phyloP scores from a whole-genome alignment of 345 rosid species.

The Eucalyptus erythrocorys region DNA sequence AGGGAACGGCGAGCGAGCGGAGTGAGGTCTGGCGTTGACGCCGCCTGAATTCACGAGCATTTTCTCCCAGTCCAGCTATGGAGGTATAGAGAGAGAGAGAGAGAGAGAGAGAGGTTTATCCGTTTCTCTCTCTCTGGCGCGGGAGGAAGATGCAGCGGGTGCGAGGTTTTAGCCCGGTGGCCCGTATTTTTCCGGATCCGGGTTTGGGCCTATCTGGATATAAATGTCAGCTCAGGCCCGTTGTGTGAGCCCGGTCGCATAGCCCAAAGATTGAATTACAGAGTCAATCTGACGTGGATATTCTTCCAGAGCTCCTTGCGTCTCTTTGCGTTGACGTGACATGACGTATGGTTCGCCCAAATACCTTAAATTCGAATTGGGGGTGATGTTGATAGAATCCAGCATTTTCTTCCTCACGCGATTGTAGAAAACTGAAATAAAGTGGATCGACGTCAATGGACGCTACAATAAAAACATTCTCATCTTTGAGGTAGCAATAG shows the following conservation, averaged over 20 bases:
- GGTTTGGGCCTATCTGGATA: not conserved
- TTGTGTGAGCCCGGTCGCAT: not conserved
- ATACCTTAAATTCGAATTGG: not conserved
- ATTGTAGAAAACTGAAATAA: not conserved
- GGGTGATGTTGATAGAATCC: not conserved
- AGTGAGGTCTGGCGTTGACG: not conserved
- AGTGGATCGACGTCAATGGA: not conserved
- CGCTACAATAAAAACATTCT: not conserved
- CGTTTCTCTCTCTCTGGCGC: not conserved
- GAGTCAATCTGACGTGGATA: not conserved
- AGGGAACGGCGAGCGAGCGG: not conserved
- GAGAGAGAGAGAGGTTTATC: not conserved
- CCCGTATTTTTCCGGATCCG: not conserved
- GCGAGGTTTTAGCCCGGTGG: not conserved
- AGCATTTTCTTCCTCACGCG: not conserved
- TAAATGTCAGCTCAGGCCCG: not conserved
- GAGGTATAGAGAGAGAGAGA: not conserved
- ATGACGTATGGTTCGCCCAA: not conserved
- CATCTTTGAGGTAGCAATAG: not conserved
- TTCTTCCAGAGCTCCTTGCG: not conserved
- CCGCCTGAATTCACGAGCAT: constrained; percentile 1
- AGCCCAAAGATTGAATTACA: not conserved
- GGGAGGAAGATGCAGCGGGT: not conserved
- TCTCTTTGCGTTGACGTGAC: not conserved
- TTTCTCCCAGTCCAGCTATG: not conserved